Conservation (phyloP, 176 grass and related monocot species). For the Raddia guianensis region DNA sequence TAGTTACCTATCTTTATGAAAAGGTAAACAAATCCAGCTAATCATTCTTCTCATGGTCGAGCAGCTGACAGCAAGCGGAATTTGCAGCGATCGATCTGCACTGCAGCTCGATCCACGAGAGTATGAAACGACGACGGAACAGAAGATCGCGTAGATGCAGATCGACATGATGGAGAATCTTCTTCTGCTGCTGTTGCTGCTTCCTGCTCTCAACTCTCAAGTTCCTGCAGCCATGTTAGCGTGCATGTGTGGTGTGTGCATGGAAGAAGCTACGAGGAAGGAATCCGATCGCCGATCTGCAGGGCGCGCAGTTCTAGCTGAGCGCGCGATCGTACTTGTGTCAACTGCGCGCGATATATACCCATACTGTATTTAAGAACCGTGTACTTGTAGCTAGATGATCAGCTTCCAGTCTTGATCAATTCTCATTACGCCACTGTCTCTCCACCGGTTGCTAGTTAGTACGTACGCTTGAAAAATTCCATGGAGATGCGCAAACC, state of each 20-base stretch:
- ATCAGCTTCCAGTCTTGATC: background rate
- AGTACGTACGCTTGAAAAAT: background rate
- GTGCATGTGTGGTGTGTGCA: background rate
- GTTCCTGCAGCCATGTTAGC: background rate
- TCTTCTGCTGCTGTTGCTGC: background rate
- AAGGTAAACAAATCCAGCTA: constrained; percentile 17
- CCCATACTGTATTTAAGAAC: constrained; percentile 33
- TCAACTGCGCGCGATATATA: background rate
- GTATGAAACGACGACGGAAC: background rate
- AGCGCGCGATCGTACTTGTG: constrained; percentile 26
- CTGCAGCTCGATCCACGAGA: too few species aligned
- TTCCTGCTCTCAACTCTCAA: background rate
- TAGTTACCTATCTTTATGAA: background rate
- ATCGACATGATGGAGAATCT: constrained; percentile 28
- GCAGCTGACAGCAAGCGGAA: background rate
- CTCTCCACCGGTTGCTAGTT: background rate
- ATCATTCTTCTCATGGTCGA: constrained; percentile 17
- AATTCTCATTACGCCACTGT: background rate
- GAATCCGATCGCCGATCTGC: constrained; percentile 38
- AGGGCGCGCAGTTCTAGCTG: constrained; percentile 35
- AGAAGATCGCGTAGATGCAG: constrained; percentile 29
- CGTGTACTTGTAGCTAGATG: background rate
- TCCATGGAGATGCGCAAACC: background rate
- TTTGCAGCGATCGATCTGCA: background rate
- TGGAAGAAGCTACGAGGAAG: constrained; percentile 8